Conservation (phyloP, 179 eudicot species). For the Camellia oleifera region DNA sequence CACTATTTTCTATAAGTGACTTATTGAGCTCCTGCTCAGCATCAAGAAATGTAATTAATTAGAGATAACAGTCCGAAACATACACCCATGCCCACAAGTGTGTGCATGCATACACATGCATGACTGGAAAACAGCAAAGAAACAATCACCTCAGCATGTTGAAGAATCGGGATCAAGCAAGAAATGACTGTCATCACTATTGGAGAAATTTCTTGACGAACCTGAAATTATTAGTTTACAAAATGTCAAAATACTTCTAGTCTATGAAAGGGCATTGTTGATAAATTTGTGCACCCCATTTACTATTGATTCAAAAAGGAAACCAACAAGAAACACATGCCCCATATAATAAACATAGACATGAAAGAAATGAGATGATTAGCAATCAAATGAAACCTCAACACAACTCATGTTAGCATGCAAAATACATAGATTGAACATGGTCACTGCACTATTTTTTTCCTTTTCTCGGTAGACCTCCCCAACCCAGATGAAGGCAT, state of each 20-base stretch:
- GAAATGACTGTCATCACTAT: conserved; percentile 78
- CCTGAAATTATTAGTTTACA: conserved; percentile 43
- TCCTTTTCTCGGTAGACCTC: too few relatives aligned
- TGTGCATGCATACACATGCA: neutral
- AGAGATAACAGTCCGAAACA: neutral
- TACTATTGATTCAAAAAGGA: neutral
- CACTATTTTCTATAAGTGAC: conserved; percentile 89
- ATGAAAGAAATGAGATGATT: neutral
- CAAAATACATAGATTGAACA: neutral
- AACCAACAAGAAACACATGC: neutral
- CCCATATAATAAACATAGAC: neutral
- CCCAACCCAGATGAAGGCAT: too few relatives aligned
- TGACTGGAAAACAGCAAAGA: conserved; percentile 7
- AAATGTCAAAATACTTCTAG: neutral
- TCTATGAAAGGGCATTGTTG: neutral
- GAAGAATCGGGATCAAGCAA: conserved; percentile 82
- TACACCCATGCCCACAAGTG: neutral
- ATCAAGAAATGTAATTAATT: conserved; percentile 7
- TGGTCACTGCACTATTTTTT: too few relatives aligned
- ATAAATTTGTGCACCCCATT: neutral
- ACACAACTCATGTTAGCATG: neutral
- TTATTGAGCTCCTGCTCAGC: conserved; percentile 79
- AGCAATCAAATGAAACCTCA: neutral
- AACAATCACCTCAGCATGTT: conserved; percentile 74
- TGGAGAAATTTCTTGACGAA: conserved; percentile 80